Conservation (phyloP, 495 filamentous ascomycete species). For the Sporormia fimetaria region DNA sequence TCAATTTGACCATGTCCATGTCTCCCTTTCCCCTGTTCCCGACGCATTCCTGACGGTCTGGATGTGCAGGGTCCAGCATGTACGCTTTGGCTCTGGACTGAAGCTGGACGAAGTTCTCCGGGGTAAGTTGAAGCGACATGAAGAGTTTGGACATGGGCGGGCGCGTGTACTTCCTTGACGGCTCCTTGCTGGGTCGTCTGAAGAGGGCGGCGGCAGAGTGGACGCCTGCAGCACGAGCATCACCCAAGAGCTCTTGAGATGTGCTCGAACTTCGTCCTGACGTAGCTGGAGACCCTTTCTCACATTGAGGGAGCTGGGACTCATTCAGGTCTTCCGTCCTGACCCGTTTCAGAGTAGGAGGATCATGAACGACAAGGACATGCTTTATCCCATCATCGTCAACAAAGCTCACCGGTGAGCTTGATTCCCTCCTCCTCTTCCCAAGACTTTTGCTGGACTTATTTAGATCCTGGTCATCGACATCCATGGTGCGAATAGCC, state of each 20-base stretch:
- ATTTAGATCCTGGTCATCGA: constrained; percentile 34
- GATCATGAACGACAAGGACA: neutral
- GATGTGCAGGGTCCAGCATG: constrained; percentile 48
- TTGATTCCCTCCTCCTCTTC: constrained; percentile 19
- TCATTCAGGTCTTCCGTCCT: constrained; percentile 5
- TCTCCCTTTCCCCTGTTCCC: constrained; percentile 49
- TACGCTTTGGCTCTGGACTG: constrained; percentile 49
- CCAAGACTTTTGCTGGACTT: constrained; percentile 31
- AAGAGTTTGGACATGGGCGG: constrained; percentile 54
- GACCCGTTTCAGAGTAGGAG: constrained; percentile 9
- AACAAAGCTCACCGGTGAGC: constrained; percentile 1
- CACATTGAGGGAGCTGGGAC: constrained; percentile 7
- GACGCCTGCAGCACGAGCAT: constrained; percentile 43
- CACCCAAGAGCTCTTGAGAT: constrained; percentile 28
- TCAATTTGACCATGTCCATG: constrained; percentile 49
- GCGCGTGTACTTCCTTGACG: constrained; percentile 47
- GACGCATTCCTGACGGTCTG: constrained; percentile 48
- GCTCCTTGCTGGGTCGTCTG: constrained; percentile 37
- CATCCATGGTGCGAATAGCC: constrained; percentile 34
- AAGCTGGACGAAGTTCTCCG: constrained; percentile 48
- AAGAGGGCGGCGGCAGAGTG: constrained; percentile 51
- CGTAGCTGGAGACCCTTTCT: neutral
- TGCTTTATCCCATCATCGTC: neutral
- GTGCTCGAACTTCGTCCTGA: neutral
- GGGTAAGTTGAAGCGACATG: constrained; percentile 44